phyloP scores from a whole-genome alignment of 352 stramenopile genomes.

The Globisporangium emineosum region DNA sequence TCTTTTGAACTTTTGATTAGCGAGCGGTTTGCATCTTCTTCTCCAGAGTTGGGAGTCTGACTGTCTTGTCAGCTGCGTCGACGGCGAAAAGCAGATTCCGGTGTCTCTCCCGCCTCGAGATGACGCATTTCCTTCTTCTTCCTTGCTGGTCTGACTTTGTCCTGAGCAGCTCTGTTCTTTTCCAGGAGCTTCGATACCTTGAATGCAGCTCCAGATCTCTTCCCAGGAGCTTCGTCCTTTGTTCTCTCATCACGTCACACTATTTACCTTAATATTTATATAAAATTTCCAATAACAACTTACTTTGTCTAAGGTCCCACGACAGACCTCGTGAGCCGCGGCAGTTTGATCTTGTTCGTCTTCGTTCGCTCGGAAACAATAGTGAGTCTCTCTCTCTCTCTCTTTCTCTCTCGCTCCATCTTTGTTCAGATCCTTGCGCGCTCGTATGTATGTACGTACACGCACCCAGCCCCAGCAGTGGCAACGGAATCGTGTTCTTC shows the following conservation, averaged over 20 bases:
- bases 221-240: neutral
- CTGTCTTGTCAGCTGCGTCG: neutral
- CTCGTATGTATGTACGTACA: neutral
- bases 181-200: neutral
- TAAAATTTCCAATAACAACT: constrained; percentile 12
- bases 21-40: neutral
- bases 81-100: neutral
- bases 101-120: neutral
- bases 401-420: too few species aligned
- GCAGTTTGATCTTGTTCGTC: too few species aligned
- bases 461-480: neutral
- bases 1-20: constrained; percentile 2
- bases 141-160: neutral
- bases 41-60: too few species aligned
- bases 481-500: neutral
- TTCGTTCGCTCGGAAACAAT: too few species aligned
- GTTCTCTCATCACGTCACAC: neutral
- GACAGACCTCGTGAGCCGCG: neutral
- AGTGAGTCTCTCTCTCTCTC: too few species aligned
- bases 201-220: neutral
- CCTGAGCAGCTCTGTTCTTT: constrained; percentile 4
- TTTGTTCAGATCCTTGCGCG: neutral
- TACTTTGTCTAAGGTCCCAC: constrained; percentile 4
- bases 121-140: neutral
- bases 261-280: constrained; percentile 17